Percentiles rank a stretch among this genome's conserved stretches.
Conservation (phyloP, 257 asterid species). For the Fraxinus pennsylvanica region DNA sequence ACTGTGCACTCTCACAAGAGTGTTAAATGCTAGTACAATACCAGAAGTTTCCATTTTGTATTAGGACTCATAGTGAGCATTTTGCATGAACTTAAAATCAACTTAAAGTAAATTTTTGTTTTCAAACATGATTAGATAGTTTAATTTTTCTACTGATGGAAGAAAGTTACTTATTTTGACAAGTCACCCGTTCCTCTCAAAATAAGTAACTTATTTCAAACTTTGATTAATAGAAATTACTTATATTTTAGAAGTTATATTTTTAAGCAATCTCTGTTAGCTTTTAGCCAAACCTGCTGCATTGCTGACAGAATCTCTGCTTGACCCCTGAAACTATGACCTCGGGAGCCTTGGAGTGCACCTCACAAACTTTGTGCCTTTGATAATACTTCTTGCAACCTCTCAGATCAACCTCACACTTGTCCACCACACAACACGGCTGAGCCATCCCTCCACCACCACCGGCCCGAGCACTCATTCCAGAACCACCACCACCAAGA, state of each 20-base stretch:
- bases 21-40: not conserved
- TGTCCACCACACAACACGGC: conserved; percentile 48
- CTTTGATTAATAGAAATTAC: not conserved
- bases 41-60: conserved; percentile 1
- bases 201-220: not conserved
- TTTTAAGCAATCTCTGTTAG: not conserved
- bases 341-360: conserved; percentile 55
- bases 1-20: not conserved
- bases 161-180: not conserved
- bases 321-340: conserved; percentile 45
- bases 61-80: too few species aligned
- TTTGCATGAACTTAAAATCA: too few species aligned
- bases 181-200: not conserved
- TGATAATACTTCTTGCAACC: conserved; percentile 50
- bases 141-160: not conserved
- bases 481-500: conserved; percentile 23
- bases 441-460: conserved; percentile 21
- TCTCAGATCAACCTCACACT: conserved; percentile 40
- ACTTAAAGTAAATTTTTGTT: not conserved
- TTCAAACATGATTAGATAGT: too few species aligned
- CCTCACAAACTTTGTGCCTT: conserved; percentile 62
- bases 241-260: not conserved
- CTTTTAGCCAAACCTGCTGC: conserved; percentile 53
- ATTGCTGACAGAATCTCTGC: conserved; percentile 72
- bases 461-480: conserved; percentile 2